These are phyloP conservation scores for Zoysia matrella DNA, from an alignment of 202 grass and related monocot genomes.

Conservation along the genomic window DNA sequence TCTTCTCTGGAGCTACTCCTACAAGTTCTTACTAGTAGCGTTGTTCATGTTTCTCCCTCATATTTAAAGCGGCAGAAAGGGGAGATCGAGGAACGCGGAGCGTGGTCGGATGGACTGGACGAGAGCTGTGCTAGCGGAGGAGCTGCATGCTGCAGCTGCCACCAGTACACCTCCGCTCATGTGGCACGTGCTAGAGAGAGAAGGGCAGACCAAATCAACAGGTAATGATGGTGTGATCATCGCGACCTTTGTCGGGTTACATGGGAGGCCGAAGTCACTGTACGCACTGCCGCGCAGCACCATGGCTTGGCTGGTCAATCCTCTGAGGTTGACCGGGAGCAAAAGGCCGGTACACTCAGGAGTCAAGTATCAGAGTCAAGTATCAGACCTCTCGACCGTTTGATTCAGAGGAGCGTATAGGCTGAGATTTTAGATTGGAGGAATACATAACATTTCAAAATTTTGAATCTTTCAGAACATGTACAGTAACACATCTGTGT, in stretches of 20 bases:
- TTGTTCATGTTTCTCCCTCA: conserved; percentile 26
- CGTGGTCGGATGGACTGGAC: conserved; percentile 1
- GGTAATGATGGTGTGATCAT: conserved; percentile 57
- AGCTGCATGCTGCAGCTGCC: not conserved
- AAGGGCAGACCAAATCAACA: conserved; percentile 43
- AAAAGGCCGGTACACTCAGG: not conserved
- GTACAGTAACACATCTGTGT: not conserved
- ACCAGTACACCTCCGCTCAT: conserved; percentile 20
- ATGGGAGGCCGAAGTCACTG: conserved; percentile 19
- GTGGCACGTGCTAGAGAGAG: conserved; percentile 36
- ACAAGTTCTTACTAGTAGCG: not conserved
- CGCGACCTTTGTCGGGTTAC: conserved; percentile 41
- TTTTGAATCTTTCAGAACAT: conserved; percentile 16
- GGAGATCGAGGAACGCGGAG: not conserved
- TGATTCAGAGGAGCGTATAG: conserved; percentile 8
- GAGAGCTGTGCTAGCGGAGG: not conserved
- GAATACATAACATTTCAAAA: conserved; percentile 1
- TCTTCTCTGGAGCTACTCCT: not conserved
- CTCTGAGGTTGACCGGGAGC: conserved; percentile 23
- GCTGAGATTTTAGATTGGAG: not conserved
- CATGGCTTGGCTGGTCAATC: not conserved
- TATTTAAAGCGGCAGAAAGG: conserved; percentile 42
- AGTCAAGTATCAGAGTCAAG: too few relatives aligned
- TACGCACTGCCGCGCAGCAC: not conserved
- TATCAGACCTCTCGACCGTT: conserved; percentile 21